Evolutionary conservation across 2,329 filamentous ascomycete species (phyloP).

Genomic region (Ploettnerulaceae sp.): DNA sequence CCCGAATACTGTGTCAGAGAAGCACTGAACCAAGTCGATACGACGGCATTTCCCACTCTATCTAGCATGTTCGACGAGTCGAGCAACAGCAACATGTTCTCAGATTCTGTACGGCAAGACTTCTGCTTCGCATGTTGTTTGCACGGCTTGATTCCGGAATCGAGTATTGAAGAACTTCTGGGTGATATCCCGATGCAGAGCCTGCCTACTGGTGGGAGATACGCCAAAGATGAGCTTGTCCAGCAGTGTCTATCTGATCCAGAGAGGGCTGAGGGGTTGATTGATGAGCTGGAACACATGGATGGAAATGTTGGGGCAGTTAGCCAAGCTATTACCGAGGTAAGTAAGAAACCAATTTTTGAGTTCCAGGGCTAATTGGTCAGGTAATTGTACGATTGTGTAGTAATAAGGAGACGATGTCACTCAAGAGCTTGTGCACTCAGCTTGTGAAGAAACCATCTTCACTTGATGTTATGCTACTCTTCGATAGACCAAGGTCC

Average conservation of each 20-base stretch:
- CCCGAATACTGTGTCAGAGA: slow-evolving; percentile 62
- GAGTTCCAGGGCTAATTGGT: slow-evolving; percentile 5
- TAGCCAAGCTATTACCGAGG: slow-evolving; percentile 70
- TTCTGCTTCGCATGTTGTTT: slow-evolving; percentile 89
- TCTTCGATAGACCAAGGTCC: slow-evolving; percentile 67
- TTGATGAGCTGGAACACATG: slow-evolving; percentile 81
- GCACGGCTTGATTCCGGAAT: slow-evolving; percentile 75
- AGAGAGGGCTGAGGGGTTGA: slow-evolving; percentile 68
- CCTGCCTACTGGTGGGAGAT: slow-evolving; percentile 67
- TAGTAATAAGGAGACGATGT: slow-evolving; percentile 70
- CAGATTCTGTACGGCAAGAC: slow-evolving; percentile 67
- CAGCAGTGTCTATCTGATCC: slow-evolving; percentile 72
- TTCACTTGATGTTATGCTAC: slow-evolving; percentile 67
- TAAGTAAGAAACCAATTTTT: background rate
- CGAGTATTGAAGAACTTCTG: slow-evolving; percentile 72
- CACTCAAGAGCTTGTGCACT: slow-evolving; percentile 69
- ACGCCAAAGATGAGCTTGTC: slow-evolving; percentile 72
- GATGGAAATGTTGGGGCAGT: slow-evolving; percentile 89
- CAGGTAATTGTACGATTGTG: slow-evolving; percentile 67
- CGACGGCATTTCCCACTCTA: slow-evolving; percentile 58
- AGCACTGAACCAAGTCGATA: slow-evolving; percentile 58
- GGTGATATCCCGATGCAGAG: slow-evolving; percentile 81
- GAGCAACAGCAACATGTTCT: slow-evolving; percentile 47
- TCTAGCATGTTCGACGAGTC: slow-evolving; percentile 59
- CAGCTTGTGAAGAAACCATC: slow-evolving; percentile 68